Percentiles rank a stretch among this genome's conserved stretches.
These are phyloP conservation scores for Coccomyxa subellipsoidea DNA, from an alignment of 163 green algal genomes.

Conservation along the genomic window DNA sequence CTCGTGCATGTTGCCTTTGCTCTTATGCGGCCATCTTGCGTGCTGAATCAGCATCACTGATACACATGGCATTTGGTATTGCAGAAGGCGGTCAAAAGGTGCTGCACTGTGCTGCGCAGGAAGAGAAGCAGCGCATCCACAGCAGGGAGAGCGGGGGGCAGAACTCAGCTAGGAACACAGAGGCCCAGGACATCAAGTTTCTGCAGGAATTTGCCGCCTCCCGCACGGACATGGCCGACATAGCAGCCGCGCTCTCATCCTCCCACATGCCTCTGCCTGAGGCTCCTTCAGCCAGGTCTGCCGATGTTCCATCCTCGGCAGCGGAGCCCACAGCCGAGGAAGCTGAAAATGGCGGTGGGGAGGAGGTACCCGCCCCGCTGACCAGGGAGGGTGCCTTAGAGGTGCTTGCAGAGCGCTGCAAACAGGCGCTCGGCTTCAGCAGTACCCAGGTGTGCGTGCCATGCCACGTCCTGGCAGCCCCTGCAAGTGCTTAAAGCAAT, in stretches of 20 bases:
- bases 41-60: not conserved
- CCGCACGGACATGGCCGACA: not conserved
- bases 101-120: not conserved
- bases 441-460: not conserved
- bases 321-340: not conserved
- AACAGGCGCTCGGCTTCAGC: not conserved
- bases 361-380: not conserved
- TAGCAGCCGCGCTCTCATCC: not conserved
- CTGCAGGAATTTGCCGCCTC: not conserved
- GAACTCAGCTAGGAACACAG: not conserved
- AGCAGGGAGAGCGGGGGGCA: not conserved
- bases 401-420: not conserved
- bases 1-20: no score
- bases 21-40: no score
- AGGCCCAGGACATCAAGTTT: not conserved
- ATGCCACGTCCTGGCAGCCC: no score
- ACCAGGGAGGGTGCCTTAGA: not conserved
- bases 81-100: not conserved
- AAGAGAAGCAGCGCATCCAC: not conserved
- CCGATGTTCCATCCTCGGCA: no score
- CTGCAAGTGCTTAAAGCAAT: no score
- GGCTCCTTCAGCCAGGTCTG: no score
- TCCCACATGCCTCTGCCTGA: no score
- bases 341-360: not conserved
- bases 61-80: not conserved